Evolutionary conservation across 2,329 filamentous ascomycete genomes (phyloP).

Genomic region (Pseudogymnoascus sp.): DNA sequence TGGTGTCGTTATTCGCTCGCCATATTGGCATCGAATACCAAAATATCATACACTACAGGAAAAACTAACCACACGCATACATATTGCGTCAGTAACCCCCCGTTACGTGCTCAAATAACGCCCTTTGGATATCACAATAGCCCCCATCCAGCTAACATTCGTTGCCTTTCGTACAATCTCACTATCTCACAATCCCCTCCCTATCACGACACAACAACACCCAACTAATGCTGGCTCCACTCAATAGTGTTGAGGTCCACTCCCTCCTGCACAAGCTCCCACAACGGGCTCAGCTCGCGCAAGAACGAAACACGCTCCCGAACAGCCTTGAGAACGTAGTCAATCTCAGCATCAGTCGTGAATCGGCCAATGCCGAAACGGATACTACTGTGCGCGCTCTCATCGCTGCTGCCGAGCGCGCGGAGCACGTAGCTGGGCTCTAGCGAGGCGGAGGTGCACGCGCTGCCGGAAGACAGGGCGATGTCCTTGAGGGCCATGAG

Average conservation of each 20-base stretch:
- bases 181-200: background rate
- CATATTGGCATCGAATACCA: background rate
- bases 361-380: slow-evolving; percentile 96
- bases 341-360: slow-evolving; percentile 89
- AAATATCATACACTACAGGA: background rate
- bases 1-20: slow-evolving; percentile 6
- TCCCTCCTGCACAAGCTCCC: slow-evolving; percentile 96
- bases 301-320: slow-evolving; percentile 85
- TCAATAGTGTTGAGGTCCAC: slow-evolving; percentile 93
- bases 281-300: slow-evolving; percentile 87
- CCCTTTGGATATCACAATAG: background rate
- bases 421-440: slow-evolving; percentile 95
- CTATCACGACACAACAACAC: background rate
- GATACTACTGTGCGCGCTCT: slow-evolving; percentile 96
- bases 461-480: slow-evolving; percentile 89
- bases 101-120: slow-evolving; percentile 1
- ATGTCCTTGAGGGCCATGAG: slow-evolving; percentile 98
- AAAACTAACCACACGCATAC: background rate
- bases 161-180: background rate
- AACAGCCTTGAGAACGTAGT: slow-evolving; percentile 94
- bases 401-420: slow-evolving; percentile 90
- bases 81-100: background rate
- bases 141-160: background rate
- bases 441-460: slow-evolving; percentile 91
- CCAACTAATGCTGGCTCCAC: slow-evolving; percentile 82